Evolutionary conservation across 208 protist species (phyloP), one percentile per base, ranked within the genome.

Genomic region (Naegleria lovaniensis): DNA sequence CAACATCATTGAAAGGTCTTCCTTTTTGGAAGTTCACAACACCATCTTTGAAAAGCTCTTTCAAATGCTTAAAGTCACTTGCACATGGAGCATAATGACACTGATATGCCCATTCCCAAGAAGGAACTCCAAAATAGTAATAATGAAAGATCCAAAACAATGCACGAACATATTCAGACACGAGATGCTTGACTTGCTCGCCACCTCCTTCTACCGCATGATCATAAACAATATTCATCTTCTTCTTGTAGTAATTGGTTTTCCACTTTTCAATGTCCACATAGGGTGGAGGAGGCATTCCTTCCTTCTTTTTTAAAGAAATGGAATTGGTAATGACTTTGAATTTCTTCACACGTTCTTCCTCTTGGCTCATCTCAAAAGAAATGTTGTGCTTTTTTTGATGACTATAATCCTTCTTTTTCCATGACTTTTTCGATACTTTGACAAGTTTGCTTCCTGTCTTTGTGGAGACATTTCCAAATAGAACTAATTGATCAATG

Each of bases 91-190:
- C 94, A 94, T 99, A 99, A 95, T 99, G 97, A 95, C 97, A 99
- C 11, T 99, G 99, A 93, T 99, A 99, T 93, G 96, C 99, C 98
- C 98, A 99, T 91, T 93, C 91, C 99, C 99, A 99, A 59, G 96
- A 98, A 19, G 96, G 94, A 92, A 96, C 98, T 16, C 98, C 98
- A 59, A 96, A 94, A 90, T 98, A 99, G 94, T 99, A 99, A 95
- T 99, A 99, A 16, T 93, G 92, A 92, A 99, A 95, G n/a, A 99
- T 98, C 99, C 99, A 99, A 91, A 95, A 94, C 59, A 99, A 94
- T 36, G 99, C 99, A 87, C 98, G 95, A 59, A 99, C 92, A 95
- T 99, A 99, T 90, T 95, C 93, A 40, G 93, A 90, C 48, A 96
- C 96, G 86, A 98, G 95, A 39, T 90, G 83, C 16, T 92, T 88